Conservation (phyloP, 2,329 filamentous ascomycete species). For the Pseudonectria foliicola region DNA sequence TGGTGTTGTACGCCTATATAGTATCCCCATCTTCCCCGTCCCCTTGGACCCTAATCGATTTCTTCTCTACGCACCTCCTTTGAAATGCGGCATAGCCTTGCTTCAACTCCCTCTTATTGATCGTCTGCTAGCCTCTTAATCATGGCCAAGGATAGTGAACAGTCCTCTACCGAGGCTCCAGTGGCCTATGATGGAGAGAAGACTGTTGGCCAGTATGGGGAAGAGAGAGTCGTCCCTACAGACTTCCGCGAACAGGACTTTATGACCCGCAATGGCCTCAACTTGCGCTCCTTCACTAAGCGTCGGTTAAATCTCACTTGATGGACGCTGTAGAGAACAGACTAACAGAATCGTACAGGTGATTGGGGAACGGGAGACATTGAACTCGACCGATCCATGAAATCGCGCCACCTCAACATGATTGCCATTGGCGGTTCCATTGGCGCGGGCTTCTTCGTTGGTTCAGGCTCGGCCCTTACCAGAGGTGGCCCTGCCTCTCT, state of each 20-base stretch:
- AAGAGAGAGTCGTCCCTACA: constrained; percentile 8
- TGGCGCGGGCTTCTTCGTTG: constrained; percentile 57
- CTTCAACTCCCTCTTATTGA: too few relatives aligned
- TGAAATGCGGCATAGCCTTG: too few relatives aligned
- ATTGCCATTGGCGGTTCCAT: constrained; percentile 57
- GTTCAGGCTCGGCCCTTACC: constrained; percentile 47
- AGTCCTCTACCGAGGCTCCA: too few relatives aligned
- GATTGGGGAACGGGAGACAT: constrained; percentile 19
- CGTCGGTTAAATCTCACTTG: constrained; percentile 9
- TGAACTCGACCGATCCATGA: constrained; percentile 41
- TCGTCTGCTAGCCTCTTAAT: too few relatives aligned
- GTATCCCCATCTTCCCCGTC: too few relatives aligned
- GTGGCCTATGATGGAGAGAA: constrained; percentile 10
- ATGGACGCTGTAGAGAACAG: too few relatives aligned
- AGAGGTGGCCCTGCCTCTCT: constrained; percentile 42
- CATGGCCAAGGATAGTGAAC: too few relatives aligned
- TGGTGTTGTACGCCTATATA: too few relatives aligned
- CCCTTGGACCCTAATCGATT: too few relatives aligned
- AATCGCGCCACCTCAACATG: constrained; percentile 54
- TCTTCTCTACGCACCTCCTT: too few relatives aligned
- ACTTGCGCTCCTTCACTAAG: constrained; percentile 16
- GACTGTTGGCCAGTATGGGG: background rate
- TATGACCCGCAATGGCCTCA: constrained; percentile 22
- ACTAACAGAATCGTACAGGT: constrained; percentile 4
- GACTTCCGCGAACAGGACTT: constrained; percentile 19